A percentile compares a stretch with the other conserved stretches of the same genome.
phyloP scores from a whole-genome alignment of 1,139 yeast species.

The Blastobotrys capitulatus region DNA sequence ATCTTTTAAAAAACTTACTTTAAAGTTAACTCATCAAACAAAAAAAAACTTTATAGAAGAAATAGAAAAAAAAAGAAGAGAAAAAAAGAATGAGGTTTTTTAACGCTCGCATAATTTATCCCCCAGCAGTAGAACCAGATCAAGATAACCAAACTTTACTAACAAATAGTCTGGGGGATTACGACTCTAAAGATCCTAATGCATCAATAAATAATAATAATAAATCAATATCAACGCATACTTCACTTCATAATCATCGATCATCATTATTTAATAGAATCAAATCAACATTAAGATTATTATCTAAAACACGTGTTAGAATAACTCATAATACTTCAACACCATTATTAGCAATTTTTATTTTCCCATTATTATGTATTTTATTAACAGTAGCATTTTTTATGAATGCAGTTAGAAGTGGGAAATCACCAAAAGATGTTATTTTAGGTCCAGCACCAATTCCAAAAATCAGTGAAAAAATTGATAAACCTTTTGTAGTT shows the following conservation, averaged over 20 bases:
- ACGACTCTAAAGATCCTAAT: no score
- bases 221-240: background rate
- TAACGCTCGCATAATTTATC: constrained; percentile 1
- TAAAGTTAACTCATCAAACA: background rate
- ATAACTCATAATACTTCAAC: constrained; percentile 9
- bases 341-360: constrained; percentile 9
- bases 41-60: no score
- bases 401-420: constrained; percentile 2
- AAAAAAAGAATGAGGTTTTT: background rate
- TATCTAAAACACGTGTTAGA: constrained; percentile 10
- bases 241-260: background rate
- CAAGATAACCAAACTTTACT: background rate
- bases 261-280: background rate
- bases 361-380: constrained; percentile 8
- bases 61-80: background rate
- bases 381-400: constrained; percentile 5
- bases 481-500: constrained; percentile 31
- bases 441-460: constrained; percentile 1
- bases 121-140: background rate
- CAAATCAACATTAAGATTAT: background rate
- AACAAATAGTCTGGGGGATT: background rate
- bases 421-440: background rate
- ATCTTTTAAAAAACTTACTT: no score
- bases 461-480: constrained; percentile 5
- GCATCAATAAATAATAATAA: no score